Percentiles rank a stretch among this genome's conserved stretches.
These are phyloP conservation scores for Helicocarpus griseus DNA, from an alignment of 2,329 filamentous ascomycete genomes.

Conservation along the genomic window DNA sequence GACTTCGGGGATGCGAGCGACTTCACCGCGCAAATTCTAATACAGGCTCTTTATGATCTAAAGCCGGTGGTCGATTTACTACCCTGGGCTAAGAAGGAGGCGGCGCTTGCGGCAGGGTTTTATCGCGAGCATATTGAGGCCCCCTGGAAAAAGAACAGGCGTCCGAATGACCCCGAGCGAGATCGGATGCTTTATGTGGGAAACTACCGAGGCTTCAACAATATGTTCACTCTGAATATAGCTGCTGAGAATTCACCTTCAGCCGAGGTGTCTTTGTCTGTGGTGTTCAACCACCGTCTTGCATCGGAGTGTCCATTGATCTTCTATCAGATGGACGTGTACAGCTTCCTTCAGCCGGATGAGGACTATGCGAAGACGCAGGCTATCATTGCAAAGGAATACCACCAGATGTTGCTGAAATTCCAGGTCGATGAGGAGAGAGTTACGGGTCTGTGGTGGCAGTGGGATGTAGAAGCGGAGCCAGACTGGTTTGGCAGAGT, in stretches of 20 bases:
- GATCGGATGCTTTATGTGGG: background rate
- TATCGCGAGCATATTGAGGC: background rate
- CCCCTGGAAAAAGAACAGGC: background rate
- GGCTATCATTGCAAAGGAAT: background rate
- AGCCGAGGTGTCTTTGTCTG: background rate
- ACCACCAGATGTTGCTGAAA: background rate
- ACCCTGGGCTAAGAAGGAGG: background rate
- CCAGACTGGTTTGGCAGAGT: background rate
- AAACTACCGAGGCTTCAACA: background rate
- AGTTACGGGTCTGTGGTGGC: background rate
- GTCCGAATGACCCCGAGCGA: background rate
- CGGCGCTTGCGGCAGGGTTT: background rate
- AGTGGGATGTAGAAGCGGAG: background rate
- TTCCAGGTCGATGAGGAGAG: background rate
- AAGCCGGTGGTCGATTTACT: conserved; percentile 9
- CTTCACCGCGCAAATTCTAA: conserved; percentile 11
- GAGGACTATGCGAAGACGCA: background rate
- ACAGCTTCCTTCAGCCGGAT: background rate
- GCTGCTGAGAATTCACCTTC: background rate
- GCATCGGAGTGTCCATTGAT: background rate
- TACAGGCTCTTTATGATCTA: conserved; percentile 13
- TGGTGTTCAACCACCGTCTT: background rate
- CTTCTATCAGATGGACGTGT: background rate
- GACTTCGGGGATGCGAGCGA: conserved; percentile 12
- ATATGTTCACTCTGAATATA: background rate